phyloP scores from a whole-genome alignment of 345 rosid genomes.

The Syzygium grande region DNA sequence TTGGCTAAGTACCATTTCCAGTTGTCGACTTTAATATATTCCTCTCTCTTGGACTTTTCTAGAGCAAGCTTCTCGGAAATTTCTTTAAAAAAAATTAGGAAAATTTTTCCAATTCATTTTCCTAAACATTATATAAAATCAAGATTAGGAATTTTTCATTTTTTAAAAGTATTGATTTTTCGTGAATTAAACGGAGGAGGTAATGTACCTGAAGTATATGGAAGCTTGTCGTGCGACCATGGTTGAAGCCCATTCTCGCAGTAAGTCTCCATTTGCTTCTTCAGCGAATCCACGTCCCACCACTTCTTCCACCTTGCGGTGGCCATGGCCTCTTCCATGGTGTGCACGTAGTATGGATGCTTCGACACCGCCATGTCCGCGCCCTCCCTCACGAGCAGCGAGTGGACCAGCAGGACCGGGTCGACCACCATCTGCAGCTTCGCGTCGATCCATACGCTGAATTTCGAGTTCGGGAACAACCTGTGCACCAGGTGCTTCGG shows the following conservation, averaged over 20 bases:
- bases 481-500: conserved; percentile 79
- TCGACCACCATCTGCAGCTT: conserved; percentile 80
- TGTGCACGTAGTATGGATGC: conserved; percentile 61
- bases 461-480: conserved; percentile 72
- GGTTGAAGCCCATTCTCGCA: conserved; percentile 80
- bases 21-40: not conserved
- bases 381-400: conserved; percentile 41
- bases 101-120: not conserved
- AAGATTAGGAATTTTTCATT: not conserved
- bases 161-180: not conserved
- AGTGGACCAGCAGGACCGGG: conserved; percentile 65
- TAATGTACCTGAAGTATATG: conserved; percentile 61
- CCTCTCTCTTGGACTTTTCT: not conserved
- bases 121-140: not conserved
- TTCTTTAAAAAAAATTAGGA: not conserved
- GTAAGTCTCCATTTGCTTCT: conserved; percentile 79
- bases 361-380: conserved; percentile 73
- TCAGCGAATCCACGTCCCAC: conserved; percentile 50
- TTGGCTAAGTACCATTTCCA: not conserved
- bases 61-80: not conserved
- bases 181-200: not conserved
- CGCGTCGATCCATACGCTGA: conserved; percentile 86
- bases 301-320: conserved; percentile 96
- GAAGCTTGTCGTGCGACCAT: conserved; percentile 63
- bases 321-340: conserved; percentile 96